Conservation (phyloP, 148 eudicot species). For the Rhododendron kiyosumense region DNA sequence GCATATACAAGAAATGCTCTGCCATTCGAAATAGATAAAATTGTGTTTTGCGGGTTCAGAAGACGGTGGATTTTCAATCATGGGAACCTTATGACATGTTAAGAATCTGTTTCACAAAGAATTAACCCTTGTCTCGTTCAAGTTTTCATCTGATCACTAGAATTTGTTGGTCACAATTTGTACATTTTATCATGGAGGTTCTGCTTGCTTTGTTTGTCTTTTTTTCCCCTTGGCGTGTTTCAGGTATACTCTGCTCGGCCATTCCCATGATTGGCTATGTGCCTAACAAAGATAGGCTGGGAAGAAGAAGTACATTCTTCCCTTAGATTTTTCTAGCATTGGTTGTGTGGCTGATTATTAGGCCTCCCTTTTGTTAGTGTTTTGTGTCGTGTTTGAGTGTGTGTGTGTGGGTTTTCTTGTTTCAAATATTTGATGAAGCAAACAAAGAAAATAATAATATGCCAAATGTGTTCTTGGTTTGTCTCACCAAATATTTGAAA, state of each 20-base stretch:
- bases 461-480: too few species aligned
- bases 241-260: background rate
- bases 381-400: background rate
- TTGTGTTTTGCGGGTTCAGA: too few species aligned
- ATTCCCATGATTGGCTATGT: background rate
- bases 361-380: background rate
- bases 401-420: background rate
- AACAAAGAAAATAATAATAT: background rate
- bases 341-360: background rate
- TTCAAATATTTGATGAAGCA: background rate
- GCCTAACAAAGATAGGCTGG: background rate
- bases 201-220: background rate
- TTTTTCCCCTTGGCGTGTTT: background rate
- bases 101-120: background rate
- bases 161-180: background rate
- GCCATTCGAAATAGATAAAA: background rate
- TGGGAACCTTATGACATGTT: background rate
- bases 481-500: too few species aligned
- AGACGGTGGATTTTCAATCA: background rate
- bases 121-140: background rate
- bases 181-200: background rate
- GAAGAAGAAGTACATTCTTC: too few species aligned
- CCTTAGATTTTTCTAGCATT: too few species aligned
- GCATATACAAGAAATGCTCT: background rate
- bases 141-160: background rate